Evolutionary conservation across 2,329 filamentous ascomycete species (phyloP).

Genomic region (Colletotrichum simmondsii): DNA sequence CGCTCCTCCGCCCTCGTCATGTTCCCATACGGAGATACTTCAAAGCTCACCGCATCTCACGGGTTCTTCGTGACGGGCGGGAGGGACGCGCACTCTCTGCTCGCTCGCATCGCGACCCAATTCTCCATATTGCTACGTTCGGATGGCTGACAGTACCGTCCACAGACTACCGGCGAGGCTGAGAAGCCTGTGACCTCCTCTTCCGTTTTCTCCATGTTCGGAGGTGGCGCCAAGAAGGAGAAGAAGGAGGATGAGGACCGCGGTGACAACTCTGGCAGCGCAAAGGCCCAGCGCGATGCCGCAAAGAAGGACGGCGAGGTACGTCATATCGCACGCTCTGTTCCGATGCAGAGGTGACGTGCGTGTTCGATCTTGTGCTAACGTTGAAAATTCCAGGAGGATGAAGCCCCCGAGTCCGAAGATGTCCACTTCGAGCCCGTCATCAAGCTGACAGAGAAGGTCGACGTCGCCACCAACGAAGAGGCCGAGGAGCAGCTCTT

Average conservation of each 20-base stretch:
- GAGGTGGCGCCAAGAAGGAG: conserved; percentile 96
- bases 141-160: conserved; percentile 8
- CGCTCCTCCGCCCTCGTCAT: background rate
- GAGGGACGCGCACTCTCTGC: background rate
- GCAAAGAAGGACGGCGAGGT: conserved; percentile 68
- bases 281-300: conserved; percentile 79
- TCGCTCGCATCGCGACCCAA: background rate
- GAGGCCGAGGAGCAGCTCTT: conserved; percentile 97
- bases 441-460: conserved; percentile 94
- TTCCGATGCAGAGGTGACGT: background rate
- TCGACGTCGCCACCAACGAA: conserved; percentile 98
- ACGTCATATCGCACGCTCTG: conserved; percentile 35
- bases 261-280: conserved; percentile 88
- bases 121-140: background rate
- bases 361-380: conserved; percentile 1
- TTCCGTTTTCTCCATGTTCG: conserved; percentile 97
- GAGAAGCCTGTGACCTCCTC: conserved; percentile 64
- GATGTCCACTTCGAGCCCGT: conserved; percentile 98
- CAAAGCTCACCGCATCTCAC: background rate
- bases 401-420: conserved; percentile 85
- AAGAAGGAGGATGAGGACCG: conserved; percentile 88
- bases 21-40: background rate
- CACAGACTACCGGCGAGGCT: conserved; percentile 36
- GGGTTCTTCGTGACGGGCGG: background rate
- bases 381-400: conserved; percentile 57